A percentile compares a stretch with the other conserved stretches of the same genome.
These are phyloP conservation scores for Calonectria pseudoreteaudii DNA, from an alignment of 2,329 filamentous ascomycete genomes.

Conservation along the genomic window DNA sequence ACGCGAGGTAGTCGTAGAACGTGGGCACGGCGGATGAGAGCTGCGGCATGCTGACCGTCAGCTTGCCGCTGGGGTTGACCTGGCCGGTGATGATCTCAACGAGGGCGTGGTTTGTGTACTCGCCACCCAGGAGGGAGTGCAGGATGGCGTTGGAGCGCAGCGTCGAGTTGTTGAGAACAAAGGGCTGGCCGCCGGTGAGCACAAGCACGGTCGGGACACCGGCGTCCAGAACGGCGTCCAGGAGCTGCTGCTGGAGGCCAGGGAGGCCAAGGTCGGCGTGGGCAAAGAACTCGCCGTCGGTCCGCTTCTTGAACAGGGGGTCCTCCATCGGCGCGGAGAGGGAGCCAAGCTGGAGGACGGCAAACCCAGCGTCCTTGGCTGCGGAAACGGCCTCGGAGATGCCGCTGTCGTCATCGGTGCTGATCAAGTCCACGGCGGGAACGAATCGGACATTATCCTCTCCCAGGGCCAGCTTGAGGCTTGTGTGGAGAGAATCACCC, in stretches of 20 bases:
- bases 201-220: conserved; percentile 47
- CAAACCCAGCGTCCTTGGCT: conserved; percentile 44
- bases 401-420: conserved; percentile 31
- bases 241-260: conserved; percentile 48
- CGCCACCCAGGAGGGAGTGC: conserved; percentile 72
- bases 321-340: conserved; percentile 40
- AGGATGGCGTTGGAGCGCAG: conserved; percentile 65
- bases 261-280: conserved; percentile 48
- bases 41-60: conserved; percentile 61
- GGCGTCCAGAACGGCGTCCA: conserved; percentile 47
- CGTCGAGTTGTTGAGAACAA: conserved; percentile 44
- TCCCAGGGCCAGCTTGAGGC: conserved; percentile 28
- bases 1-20: conserved; percentile 75
- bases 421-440: conserved; percentile 28
- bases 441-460: conserved; percentile 31
- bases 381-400: conserved; percentile 39
- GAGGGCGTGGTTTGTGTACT: conserved; percentile 73
- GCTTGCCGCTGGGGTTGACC: conserved; percentile 63
- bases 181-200: conserved; percentile 46
- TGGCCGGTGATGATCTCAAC: conserved; percentile 73
- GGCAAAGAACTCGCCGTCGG: conserved; percentile 48
- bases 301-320: conserved; percentile 45
- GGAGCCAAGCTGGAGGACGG: conserved; percentile 46
- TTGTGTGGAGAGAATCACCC: conserved; percentile 31
- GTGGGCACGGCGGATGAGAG: conserved; percentile 62